These are phyloP conservation scores for Trichophyton mentagrophytes DNA, from an alignment of 2,329 filamentous ascomycete genomes.

Conservation along the genomic window DNA sequence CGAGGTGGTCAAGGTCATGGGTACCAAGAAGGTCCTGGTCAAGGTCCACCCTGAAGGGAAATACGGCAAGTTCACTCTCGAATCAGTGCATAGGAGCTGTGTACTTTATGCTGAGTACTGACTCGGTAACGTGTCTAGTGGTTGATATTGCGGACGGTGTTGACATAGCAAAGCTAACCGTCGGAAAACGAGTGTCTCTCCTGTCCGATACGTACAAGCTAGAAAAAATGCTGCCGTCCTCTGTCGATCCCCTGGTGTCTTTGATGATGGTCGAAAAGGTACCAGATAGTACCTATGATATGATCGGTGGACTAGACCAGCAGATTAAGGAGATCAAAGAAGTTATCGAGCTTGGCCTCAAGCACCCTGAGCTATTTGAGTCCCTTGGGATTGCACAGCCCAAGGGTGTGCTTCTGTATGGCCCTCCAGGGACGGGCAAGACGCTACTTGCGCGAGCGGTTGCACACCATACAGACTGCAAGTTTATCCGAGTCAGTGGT, in stretches of 20 bases:
- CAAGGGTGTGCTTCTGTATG: conserved; percentile 93
- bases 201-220: conserved; percentile 97
- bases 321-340: conserved; percentile 99
- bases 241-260: conserved; percentile 93
- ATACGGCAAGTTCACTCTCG: conserved; percentile 60
- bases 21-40: conserved; percentile 96
- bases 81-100: neutral
- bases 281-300: conserved; percentile 98
- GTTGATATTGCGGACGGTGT: conserved; percentile 92
- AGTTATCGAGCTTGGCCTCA: conserved; percentile 94
- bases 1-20: conserved; percentile 99
- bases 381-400: conserved; percentile 97
- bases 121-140: conserved; percentile 42
- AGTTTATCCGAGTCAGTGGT: conserved; percentile 94
- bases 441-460: conserved; percentile 89
- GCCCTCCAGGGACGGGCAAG: conserved; percentile 93
- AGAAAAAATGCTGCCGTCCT: conserved; percentile 95
- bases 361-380: conserved; percentile 97
- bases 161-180: conserved; percentile 87
- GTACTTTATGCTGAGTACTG: neutral
- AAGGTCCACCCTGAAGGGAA: conserved; percentile 99
- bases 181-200: conserved; percentile 92
- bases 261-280: conserved; percentile 99
- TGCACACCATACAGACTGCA: conserved; percentile 96
- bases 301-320: conserved; percentile 97